These are phyloP conservation scores for Citrus reticulata DNA, from an alignment of 345 rosid genomes.

Conservation along the genomic window DNA sequence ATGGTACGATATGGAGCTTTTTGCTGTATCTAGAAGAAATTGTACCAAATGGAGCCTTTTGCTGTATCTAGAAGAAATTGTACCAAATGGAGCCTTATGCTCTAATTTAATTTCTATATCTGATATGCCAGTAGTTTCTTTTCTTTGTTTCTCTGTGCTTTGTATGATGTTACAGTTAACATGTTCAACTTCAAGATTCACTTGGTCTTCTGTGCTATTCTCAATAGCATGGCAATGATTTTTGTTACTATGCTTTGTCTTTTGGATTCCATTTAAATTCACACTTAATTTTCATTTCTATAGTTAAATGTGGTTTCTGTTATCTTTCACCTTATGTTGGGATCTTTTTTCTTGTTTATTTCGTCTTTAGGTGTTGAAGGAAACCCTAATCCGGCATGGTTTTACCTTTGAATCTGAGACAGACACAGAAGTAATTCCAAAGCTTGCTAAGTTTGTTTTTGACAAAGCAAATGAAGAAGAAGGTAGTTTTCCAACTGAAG, in stretches of 20 bases:
- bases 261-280: background rate
- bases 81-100: background rate
- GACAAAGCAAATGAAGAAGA: slow-evolving; percentile 82
- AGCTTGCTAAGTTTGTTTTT: slow-evolving; percentile 86
- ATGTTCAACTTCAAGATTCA: background rate
- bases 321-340: background rate
- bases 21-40: background rate
- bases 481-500: slow-evolving; percentile 36
- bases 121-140: background rate
- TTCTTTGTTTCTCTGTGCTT: background rate
- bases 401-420: slow-evolving; percentile 89
- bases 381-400: slow-evolving; percentile 77
- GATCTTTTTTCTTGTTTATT: background rate
- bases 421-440: slow-evolving; percentile 95
- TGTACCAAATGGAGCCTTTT: background rate
- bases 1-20: background rate
- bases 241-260: background rate
- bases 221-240: background rate
- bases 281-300: background rate
- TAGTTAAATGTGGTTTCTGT: background rate
- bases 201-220: background rate
- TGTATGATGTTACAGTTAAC: background rate
- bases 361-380: slow-evolving; percentile 60
- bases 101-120: background rate
- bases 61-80: background rate